Evolutionary conservation across 108 stramenopile species (phyloP).

Genomic region (Epithemia pelagica): DNA sequence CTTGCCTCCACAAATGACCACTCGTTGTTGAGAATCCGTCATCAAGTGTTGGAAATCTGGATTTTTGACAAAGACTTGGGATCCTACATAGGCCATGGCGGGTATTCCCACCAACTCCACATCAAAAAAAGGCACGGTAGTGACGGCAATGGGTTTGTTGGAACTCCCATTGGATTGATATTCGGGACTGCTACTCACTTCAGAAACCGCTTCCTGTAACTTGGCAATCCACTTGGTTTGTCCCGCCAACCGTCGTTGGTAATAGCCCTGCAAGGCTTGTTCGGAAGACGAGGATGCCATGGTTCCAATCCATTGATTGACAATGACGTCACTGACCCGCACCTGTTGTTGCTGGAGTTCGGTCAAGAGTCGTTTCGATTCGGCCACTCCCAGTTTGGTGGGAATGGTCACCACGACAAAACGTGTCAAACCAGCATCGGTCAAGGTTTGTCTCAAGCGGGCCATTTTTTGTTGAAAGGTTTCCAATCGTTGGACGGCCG

Average conservation of each 20-base stretch:
- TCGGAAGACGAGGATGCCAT: constrained; percentile 2
- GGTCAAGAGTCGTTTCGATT: constrained; percentile 66
- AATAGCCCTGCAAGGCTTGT: constrained; percentile 56
- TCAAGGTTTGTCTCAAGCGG: constrained; percentile 35
- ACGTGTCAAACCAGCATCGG: constrained; percentile 41
- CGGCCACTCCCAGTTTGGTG: constrained; percentile 74
- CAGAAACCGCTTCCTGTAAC: constrained; percentile 42
- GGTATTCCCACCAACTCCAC: constrained; percentile 80
- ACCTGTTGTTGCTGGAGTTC: constrained; percentile 66
- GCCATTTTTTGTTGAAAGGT: constrained; percentile 58
- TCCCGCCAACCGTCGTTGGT: constrained; percentile 58
- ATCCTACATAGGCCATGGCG: constrained; percentile 66
- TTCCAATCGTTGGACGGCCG: constrained; percentile 61
- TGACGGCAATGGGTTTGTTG: constrained; percentile 41
- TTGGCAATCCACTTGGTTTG: constrained; percentile 70
- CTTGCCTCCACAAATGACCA: constrained; percentile 86
- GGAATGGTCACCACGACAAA: constrained; percentile 93
- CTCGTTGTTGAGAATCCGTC: constrained; percentile 47
- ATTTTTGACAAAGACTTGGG: constrained; percentile 40
- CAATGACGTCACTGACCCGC: constrained; percentile 63
- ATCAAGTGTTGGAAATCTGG: constrained; percentile 52
- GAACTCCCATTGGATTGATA: constrained; percentile 46
- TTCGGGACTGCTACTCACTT: constrained; percentile 65
- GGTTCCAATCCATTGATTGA: constrained; percentile 75
- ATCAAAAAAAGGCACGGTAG: constrained; percentile 76